A percentile compares a stretch with the other conserved stretches of the same genome.
These are phyloP conservation scores for Aspergillus sp. DNA, from an alignment of 2,329 filamentous ascomycete genomes.

Conservation along the genomic window DNA sequence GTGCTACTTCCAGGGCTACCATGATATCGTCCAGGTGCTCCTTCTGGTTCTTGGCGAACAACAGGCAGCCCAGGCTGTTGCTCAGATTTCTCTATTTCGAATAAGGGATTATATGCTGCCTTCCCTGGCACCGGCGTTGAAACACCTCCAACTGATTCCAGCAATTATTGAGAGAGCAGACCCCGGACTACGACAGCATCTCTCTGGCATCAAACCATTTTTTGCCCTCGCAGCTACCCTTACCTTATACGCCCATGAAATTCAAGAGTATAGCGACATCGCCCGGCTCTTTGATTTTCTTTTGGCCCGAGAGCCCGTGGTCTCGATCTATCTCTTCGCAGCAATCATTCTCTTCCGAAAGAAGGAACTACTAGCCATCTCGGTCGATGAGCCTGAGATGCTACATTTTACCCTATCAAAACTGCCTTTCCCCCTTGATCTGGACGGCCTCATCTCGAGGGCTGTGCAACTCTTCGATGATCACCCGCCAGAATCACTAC, in stretches of 20 bases:
- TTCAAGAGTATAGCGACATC: constrained; percentile 84
- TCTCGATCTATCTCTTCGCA: constrained; percentile 87
- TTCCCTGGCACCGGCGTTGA: constrained; percentile 71
- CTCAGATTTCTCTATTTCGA: constrained; percentile 79
- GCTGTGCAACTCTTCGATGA: constrained; percentile 60
- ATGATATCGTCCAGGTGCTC: constrained; percentile 96
- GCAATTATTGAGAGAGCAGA: constrained; percentile 72
- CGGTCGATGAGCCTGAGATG: constrained; percentile 82
- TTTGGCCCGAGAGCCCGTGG: constrained; percentile 78
- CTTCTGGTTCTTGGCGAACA: constrained; percentile 72
- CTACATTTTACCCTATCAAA: constrained; percentile 84
- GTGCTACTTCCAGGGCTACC: constrained; percentile 97
- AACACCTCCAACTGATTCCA: constrained; percentile 83
- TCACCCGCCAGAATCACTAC: constrained; percentile 69
- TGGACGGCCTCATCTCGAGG: constrained; percentile 69
- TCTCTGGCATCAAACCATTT: constrained; percentile 77
- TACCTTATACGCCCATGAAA: constrained; percentile 95
- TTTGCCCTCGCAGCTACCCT: constrained; percentile 91
- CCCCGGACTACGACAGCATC: constrained; percentile 65
- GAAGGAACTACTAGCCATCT: constrained; percentile 79
- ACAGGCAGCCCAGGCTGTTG: constrained; percentile 59
- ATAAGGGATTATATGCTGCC: constrained; percentile 98
- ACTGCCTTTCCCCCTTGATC: constrained; percentile 72
- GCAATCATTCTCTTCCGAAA: constrained; percentile 78
- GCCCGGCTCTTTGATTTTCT: constrained; percentile 89